These are phyloP conservation scores for Akebia trifoliata DNA, from an alignment of 164 flowering plant genomes.

Conservation along the genomic window DNA sequence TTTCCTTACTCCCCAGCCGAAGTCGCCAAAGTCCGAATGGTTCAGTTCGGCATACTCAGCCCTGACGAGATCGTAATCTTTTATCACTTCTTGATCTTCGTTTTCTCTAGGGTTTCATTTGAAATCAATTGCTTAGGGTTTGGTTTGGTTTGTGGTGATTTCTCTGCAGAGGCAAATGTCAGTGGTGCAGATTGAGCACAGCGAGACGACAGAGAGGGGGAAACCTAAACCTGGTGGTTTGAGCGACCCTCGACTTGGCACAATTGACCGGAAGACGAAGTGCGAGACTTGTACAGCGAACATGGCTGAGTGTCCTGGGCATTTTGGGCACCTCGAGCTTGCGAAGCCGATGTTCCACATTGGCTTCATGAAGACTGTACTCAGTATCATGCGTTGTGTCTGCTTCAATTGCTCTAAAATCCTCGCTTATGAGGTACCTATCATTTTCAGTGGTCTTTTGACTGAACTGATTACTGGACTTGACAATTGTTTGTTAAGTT, in stretches of 20 bases:
- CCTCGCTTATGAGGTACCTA: conserved; percentile 76
- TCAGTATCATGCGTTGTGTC: conserved; percentile 79
- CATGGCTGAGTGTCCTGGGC: conserved; percentile 99
- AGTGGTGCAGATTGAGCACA: conserved; percentile 83
- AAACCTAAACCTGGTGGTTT: conserved; percentile 86
- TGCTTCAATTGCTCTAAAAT: conserved; percentile 98
- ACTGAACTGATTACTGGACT: no score
- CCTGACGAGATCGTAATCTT: conserved; percentile 72
- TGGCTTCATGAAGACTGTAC: conserved; percentile 89
- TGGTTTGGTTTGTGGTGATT: conserved; percentile 6
- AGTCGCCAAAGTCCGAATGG: conserved; percentile 64
- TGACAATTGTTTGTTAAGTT: no score
- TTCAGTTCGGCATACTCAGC: conserved; percentile 77
- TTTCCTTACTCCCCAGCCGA: conserved; percentile 79
- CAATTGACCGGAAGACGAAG: conserved; percentile 91
- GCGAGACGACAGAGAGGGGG: conserved; percentile 94
- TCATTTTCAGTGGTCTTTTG: not conserved
- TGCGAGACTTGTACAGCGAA: conserved; percentile 95
- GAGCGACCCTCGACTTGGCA: conserved; percentile 87
- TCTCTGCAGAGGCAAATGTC: conserved; percentile 95
- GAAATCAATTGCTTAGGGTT: not conserved
- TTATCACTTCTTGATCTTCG: not conserved
- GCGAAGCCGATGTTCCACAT: conserved; percentile 99
- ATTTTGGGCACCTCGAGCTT: conserved; percentile 95
- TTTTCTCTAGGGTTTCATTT: not conserved